A percentile compares a stretch with the other conserved stretches of the same genome.
Evolutionary conservation across 192 early-diverging fungal genomes (phyloP).

Genomic region (Lunasporangiospora selenospora): DNA sequence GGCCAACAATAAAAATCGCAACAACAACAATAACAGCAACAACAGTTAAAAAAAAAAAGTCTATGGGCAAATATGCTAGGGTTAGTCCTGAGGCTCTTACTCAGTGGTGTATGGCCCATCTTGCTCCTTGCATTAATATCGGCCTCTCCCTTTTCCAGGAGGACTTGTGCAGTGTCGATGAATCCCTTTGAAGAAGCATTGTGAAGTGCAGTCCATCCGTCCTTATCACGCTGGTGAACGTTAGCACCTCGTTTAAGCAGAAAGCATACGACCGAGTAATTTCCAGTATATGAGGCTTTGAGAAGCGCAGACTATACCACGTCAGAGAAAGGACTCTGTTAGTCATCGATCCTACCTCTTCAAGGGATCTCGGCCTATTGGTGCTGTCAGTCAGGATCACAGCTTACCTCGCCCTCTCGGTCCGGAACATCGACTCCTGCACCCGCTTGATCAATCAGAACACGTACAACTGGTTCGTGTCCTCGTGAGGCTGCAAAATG

Average conservation of each 20-base stretch:
- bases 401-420: conserved; percentile 72
- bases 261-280: conserved; percentile 61
- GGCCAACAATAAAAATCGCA: too few species aligned
- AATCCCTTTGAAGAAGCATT: conserved; percentile 74
- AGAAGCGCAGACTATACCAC: conserved; percentile 66
- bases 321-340: not conserved
- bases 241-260: conserved; percentile 67
- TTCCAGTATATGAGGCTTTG: conserved; percentile 76
- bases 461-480: conserved; percentile 59
- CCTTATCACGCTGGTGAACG: conserved; percentile 69
- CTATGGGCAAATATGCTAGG: not conserved
- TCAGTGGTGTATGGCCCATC: conserved; percentile 76
- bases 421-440: conserved; percentile 68
- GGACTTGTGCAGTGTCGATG: conserved; percentile 57
- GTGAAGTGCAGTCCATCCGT: conserved; percentile 86
- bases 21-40: too few species aligned
- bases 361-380: too few species aligned
- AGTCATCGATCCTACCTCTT: too few species aligned
- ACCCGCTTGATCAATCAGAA: conserved; percentile 62
- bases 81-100: conserved; percentile 46
- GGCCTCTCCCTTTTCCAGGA: conserved; percentile 65
- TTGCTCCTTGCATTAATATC: conserved; percentile 66
- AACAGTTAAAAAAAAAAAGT: not conserved
- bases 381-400: too few species aligned
- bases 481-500: conserved; percentile 69